Evolutionary conservation across 106 monocot genomes (phyloP).

Genomic region (Dioscorea dumetorum): DNA sequence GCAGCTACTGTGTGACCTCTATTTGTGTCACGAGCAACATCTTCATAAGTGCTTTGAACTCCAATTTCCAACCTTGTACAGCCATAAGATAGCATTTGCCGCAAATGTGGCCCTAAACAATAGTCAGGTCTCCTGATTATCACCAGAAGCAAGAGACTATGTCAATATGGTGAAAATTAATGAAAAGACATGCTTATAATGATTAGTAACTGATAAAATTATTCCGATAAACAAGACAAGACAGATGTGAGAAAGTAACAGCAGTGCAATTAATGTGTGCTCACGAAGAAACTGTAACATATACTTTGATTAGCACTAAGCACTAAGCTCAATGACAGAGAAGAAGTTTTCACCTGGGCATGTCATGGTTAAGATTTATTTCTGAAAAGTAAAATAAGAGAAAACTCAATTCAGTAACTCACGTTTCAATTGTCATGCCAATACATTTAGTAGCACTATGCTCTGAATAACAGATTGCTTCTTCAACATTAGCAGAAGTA

Average conservation of each 20-base stretch:
- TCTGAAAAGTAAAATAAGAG: not conserved
- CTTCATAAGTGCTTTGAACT: slow-evolving; percentile 99
- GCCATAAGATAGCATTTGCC: slow-evolving; percentile 97
- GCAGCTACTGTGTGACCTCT: slow-evolving; percentile 99
- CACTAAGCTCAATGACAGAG: too few species aligned
- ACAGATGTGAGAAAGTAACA: too few species aligned
- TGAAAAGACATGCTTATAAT: too few species aligned
- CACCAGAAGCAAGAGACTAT: not conserved
- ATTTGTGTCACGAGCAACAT: slow-evolving; percentile 99
- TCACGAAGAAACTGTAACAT: too few species aligned
- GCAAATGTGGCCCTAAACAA: slow-evolving; percentile 90
- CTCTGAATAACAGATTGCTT: slow-evolving; percentile 91
- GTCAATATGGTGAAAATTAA: too few species aligned
- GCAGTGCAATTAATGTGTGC: too few species aligned
- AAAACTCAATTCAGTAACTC: slow-evolving; percentile 15
- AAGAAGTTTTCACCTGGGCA: too few species aligned
- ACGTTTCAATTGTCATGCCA: slow-evolving; percentile 99
- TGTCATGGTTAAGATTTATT: too few species aligned
- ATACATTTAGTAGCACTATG: slow-evolving; percentile 89
- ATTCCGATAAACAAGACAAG: too few species aligned
- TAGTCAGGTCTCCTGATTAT: slow-evolving; percentile 93
- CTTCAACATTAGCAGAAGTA: slow-evolving; percentile 96
- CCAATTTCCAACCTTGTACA: slow-evolving; percentile 98
- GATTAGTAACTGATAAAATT: too few species aligned
- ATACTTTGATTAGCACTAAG: too few species aligned